phyloP scores from a whole-genome alignment of 768 basidiomycete genomes.

The Calocybe indica region DNA sequence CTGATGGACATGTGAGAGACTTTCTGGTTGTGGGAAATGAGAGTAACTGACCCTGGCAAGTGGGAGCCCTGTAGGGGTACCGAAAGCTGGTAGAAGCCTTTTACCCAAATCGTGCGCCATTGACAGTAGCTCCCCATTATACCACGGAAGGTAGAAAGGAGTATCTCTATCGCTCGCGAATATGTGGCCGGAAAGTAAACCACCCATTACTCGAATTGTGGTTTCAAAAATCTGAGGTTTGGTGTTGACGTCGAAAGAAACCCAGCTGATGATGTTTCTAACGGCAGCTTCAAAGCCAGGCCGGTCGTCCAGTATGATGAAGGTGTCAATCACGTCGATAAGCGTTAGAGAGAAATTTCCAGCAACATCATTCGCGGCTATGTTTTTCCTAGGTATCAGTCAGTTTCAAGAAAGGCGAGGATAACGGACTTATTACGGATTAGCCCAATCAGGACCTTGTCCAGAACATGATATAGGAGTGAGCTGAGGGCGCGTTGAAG shows the following conservation, averaged over 20 bases:
- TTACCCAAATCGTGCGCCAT: constrained; percentile 86
- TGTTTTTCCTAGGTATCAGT: constrained; percentile 46
- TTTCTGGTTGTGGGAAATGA: neutral
- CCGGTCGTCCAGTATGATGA: constrained; percentile 82
- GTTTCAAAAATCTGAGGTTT: constrained; percentile 99
- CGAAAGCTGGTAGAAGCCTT: constrained; percentile 85
- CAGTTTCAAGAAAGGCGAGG: neutral
- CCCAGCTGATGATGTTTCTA: constrained; percentile 71
- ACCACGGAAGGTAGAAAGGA: constrained; percentile 79
- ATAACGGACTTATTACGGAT: constrained; percentile 42
- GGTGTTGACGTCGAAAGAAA: constrained; percentile 90
- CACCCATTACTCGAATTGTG: constrained; percentile 90
- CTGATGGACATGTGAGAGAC: constrained; percentile 28
- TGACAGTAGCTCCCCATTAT: constrained; percentile 69
- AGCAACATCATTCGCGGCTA: constrained; percentile 85
- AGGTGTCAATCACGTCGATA: constrained; percentile 78
- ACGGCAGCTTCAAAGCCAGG: constrained; percentile 82
- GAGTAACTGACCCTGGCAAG: constrained; percentile 67
- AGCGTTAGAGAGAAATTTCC: constrained; percentile 89
- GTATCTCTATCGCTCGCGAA: constrained; percentile 64
- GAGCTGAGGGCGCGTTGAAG: constrained; percentile 42
- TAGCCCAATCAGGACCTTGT: constrained; percentile 81
- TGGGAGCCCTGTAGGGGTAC: constrained; percentile 87
- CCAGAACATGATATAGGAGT: constrained; percentile 83
- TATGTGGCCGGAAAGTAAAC: constrained; percentile 80